Evolutionary conservation across 2,329 filamentous ascomycete genomes (phyloP).

Genomic region (Colletotrichum truncatum): DNA sequence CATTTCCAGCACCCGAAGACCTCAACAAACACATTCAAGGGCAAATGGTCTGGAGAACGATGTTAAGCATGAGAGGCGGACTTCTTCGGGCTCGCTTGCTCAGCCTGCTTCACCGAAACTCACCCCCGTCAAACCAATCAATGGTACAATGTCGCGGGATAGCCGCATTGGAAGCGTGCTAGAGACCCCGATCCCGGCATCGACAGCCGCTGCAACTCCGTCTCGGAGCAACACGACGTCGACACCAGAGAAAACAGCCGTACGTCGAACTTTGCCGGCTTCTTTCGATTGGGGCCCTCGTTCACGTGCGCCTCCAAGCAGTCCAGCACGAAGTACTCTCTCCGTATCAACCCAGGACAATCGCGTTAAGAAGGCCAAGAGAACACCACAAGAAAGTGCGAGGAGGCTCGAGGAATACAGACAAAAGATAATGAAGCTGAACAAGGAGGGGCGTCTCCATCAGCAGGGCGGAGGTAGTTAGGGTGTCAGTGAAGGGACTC

Average conservation of each 20-base stretch:
- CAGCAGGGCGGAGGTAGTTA: not conserved
- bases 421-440: conserved; percentile 10
- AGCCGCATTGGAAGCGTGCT: not conserved
- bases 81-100: not conserved
- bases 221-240: not conserved
- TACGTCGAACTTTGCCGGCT: conserved; percentile 3
- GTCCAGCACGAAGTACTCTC: not conserved
- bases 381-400: conserved; percentile 6
- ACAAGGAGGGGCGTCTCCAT: conserved; percentile 16
- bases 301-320: not conserved
- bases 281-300: not conserved
- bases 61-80: not conserved
- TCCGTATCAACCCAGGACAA: conserved; percentile 4
- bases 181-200: conserved; percentile 1
- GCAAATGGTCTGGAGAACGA: not conserved
- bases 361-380: conserved; percentile 26
- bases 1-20: not conserved
- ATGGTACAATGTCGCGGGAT: not conserved
- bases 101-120: not conserved
- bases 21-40: not conserved
- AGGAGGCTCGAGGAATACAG: not conserved
- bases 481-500: not conserved
- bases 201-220: not conserved
- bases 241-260: not conserved
- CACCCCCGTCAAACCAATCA: not conserved